Base-by-base conservation (phyloP, 163 green algal species). In the Volvox carteri region DNA sequence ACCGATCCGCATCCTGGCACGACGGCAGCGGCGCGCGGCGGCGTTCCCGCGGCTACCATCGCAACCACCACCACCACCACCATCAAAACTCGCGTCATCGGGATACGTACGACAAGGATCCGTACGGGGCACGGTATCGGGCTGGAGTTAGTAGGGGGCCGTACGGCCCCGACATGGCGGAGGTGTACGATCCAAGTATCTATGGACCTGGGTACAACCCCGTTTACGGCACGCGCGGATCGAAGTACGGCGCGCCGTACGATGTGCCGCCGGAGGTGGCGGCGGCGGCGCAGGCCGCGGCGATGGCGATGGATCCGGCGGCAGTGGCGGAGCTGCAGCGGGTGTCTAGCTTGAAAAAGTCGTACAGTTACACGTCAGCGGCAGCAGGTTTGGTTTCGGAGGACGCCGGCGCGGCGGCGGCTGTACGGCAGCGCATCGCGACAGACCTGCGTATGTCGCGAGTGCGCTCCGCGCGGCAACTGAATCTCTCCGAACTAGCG, bases 401-500 rank as follows among this genome's bases (percentile, higher is more conserved):
- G 23, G 67, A 70, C 33, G n/a, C 33, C 7, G 35, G 30, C 33
- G 68, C 68, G 0, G 33, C 73, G 21, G 14, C 50, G 35, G 83
- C 83, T 12, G 83, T 88, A 33, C 50, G 37, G 23, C 70, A 41
- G 68, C 83, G 83, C 83, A 88, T 88, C 50, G 68, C 67, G 4
- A 54, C 62, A 12, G 83, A 88, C 28, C 83, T 88, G 25, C 83
- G 68, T 16, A 73, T 88, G 35, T 74, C 83, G 16, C 41, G 35
- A 4, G 4, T 39, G 0, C 18, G 4, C 3, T 62, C 83, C 68
- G 83, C 50, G 2, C 67, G 68, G 5, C 67, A 50, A 18, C 83
- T 88, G 23, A 88, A 88, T 54, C 41, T 88, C 14, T 35, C 39
- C 2, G 85, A 85, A 74, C 25, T 78, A n/a, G 46, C 79, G 1